Evolutionary conservation across 2,329 filamentous ascomycete genomes (phyloP), one percentile per base, ranked within the genome.

Genomic region (Trichophyton simii): DNA sequence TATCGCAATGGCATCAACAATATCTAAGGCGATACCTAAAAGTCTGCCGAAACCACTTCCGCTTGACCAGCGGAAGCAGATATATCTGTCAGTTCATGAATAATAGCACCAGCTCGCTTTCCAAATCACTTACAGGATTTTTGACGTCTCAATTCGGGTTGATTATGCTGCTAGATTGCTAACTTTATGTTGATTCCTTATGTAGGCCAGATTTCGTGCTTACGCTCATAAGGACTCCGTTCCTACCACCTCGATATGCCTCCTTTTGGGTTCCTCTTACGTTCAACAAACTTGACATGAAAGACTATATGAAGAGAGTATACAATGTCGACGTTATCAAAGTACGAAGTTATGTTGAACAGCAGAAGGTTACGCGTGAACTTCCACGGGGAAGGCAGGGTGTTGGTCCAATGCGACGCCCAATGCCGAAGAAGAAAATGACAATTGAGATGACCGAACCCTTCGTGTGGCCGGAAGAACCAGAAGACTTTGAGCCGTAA

Each of bases 251-350:
- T 20, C 87, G 85, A 73, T 90, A 89, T 73, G 94, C 92, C 65
- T 87, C 86, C 69, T 99, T 99, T 83, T 82, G 87, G 70, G 92
- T 96, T 36, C 94, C 94, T 9, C 82, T 97, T 68, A 85, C 83
- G 68, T 91, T 96, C 80, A 95, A 90, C 80, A 99, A 99, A 78
- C 87, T 97, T 75, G 94, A 99, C 74, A 78, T 99, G 48, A 89
- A 91, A 74, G 91, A 96, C 78, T 99, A 97, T 79, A 86, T 99
- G 64, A 88, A 84, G 78, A 86, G 95, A 74, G 83, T 83, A 50
- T 99, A 99, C 80, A 81, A 82, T 63, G 86, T 97, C 64, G 82
- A 86, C 65, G 83, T 87, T 60, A 78, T 83, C 59, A 80, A 80
- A 66, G 85, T 97, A 64, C 88, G 92, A 64, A 91, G 88, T 60